Percentiles rank a stretch among this genome's conserved stretches.
Conservation (phyloP, 495 filamentous ascomycete species). For the Penicillium paradoxum region DNA sequence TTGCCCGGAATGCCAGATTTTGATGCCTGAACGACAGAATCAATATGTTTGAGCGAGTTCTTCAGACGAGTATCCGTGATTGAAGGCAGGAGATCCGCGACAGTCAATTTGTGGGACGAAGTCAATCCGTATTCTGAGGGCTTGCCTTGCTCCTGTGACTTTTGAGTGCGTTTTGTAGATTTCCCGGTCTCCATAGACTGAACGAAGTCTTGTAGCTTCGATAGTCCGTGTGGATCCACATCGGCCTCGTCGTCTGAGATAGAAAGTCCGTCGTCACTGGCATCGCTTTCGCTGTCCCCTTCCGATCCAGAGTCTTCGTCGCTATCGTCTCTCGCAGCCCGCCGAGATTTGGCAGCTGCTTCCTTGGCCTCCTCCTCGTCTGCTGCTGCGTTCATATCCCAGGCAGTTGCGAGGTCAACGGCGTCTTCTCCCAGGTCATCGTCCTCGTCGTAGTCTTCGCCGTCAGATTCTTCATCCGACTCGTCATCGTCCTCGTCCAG, state of each 20-base stretch:
- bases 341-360: conserved; percentile 28
- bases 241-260: conserved; percentile 55
- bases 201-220: conserved; percentile 65
- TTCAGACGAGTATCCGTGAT: conserved; percentile 72
- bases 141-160: conserved; percentile 45
- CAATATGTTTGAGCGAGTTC: conserved; percentile 68
- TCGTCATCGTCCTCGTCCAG: conserved; percentile 55
- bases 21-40: conserved; percentile 42
- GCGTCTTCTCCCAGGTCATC: conserved; percentile 77
- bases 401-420: conserved; percentile 74
- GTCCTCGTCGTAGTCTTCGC: conserved; percentile 38
- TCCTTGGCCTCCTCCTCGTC: conserved; percentile 38
- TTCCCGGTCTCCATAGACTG: conserved; percentile 53
- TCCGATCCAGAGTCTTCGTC: conserved; percentile 32
- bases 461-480: conserved; percentile 42
- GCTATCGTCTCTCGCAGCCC: conserved; percentile 27
- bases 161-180: conserved; percentile 27
- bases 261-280: conserved; percentile 47
- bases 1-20: conserved; percentile 58
- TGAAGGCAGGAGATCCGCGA: conserved; percentile 69
- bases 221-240: conserved; percentile 53
- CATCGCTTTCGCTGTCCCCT: conserved; percentile 45
- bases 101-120: conserved; percentile 66
- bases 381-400: conserved; percentile 65
- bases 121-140: conserved; percentile 56